These are phyloP conservation scores for Quercus alba DNA, from an alignment of 306 rosid species.

Conservation along the genomic window DNA sequence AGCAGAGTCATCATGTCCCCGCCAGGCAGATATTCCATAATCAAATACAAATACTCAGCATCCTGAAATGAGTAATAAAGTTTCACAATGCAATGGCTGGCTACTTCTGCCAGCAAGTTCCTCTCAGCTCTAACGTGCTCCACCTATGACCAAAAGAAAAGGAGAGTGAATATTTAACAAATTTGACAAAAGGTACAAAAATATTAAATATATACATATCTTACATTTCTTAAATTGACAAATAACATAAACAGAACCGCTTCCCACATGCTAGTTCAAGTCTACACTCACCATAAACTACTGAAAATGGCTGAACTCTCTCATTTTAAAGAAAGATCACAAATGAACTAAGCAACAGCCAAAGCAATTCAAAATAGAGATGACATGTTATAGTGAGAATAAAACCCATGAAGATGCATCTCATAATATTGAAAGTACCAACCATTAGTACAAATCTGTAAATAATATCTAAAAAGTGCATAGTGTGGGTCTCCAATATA, in stretches of 20 bases:
- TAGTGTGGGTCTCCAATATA: slow-evolving; percentile 8
- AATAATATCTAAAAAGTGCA: slow-evolving; percentile 16
- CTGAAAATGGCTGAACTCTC: not conserved
- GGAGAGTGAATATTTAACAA: not conserved
- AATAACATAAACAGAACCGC: not conserved
- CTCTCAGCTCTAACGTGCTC: slow-evolving; percentile 99
- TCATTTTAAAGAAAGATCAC: not conserved
- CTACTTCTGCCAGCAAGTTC: slow-evolving; percentile 97
- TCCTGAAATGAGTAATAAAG: slow-evolving; percentile 99
- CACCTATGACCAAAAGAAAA: slow-evolving; percentile 47
- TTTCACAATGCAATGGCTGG: slow-evolving; percentile 95
- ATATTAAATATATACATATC: not conserved
- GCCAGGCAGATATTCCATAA: slow-evolving; percentile 98
- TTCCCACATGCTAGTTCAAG: not conserved
- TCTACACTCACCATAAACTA: not conserved
- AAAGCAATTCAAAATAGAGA: not conserved
- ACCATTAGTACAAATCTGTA: not conserved
- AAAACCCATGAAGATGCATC: not conserved
- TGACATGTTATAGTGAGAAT: not conserved
- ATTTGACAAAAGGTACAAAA: not conserved
- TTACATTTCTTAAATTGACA: not conserved
- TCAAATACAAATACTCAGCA: slow-evolving; percentile 81
- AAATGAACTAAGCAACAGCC: not conserved
- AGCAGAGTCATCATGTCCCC: slow-evolving; percentile 97
- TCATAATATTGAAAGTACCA: not conserved